Evolutionary conservation across 306 rosid species (phyloP).

Genomic region (Clitoria ternatea): DNA sequence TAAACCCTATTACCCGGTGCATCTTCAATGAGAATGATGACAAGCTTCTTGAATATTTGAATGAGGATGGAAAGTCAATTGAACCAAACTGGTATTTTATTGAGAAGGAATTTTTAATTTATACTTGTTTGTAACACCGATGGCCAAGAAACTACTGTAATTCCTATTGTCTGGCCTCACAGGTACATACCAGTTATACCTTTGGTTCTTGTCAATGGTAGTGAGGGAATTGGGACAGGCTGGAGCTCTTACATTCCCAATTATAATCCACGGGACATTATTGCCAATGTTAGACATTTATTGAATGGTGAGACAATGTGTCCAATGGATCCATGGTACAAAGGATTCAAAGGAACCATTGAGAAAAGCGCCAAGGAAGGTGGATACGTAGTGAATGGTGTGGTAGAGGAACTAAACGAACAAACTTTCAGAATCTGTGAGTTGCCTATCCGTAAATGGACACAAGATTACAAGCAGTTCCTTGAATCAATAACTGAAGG

Average conservation of each 20-base stretch:
- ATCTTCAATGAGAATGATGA: slow-evolving; percentile 84
- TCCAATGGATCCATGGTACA: slow-evolving; percentile 99
- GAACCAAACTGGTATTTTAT: slow-evolving; percentile 76
- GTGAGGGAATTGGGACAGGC: slow-evolving; percentile 94
- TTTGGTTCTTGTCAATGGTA: slow-evolving; percentile 86
- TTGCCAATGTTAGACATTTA: slow-evolving; percentile 68
- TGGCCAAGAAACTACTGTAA: neutral
- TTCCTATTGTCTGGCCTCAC: neutral
- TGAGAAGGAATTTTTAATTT: too few relatives aligned
- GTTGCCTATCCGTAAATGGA: slow-evolving; percentile 87
- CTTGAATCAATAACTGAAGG: slow-evolving; percentile 70
- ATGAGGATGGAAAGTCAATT: slow-evolving; percentile 83
- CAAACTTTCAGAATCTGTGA: slow-evolving; percentile 61
- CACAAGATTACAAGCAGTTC: slow-evolving; percentile 88
- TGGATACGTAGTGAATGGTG: slow-evolving; percentile 63
- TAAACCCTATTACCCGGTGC: slow-evolving; percentile 57
- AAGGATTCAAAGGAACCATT: slow-evolving; percentile 73
- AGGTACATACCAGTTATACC: slow-evolving; percentile 94
- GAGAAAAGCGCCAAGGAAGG: slow-evolving; percentile 69
- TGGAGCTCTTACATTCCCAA: slow-evolving; percentile 95
- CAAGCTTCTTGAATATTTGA: slow-evolving; percentile 79
- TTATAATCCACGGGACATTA: slow-evolving; percentile 87
- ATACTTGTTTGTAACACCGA: neutral
- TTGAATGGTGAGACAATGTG: slow-evolving; percentile 48
- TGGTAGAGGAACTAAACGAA: slow-evolving; percentile 55